A percentile compares a stretch with the other conserved stretches of the same genome.
phyloP scores from a whole-genome alignment of 202 grass and related monocot species.

The Zizania palustris region DNA sequence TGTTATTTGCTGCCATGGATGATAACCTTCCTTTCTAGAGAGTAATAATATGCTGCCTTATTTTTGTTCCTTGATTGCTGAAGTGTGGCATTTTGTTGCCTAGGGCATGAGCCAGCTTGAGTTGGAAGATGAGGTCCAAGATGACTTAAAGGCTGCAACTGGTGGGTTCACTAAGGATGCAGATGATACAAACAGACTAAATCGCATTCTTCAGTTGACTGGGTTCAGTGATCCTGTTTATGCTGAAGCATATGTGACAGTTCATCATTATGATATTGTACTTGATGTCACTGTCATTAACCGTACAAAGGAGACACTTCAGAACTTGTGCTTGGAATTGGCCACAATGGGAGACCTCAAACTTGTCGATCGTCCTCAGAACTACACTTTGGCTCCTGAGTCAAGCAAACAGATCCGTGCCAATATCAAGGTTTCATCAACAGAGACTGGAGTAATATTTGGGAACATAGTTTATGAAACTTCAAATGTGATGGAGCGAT shows the following conservation, averaged over 20 bases:
- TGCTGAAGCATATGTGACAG: constrained; percentile 79
- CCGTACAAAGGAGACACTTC: constrained; percentile 72
- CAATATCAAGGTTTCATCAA: constrained; percentile 80
- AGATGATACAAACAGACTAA: constrained; percentile 60
- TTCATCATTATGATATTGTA: constrained; percentile 78
- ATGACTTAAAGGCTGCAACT: constrained; percentile 78
- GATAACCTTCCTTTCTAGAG: constrained; percentile 2
- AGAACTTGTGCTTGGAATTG: constrained; percentile 78
- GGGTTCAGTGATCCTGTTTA: constrained; percentile 81
- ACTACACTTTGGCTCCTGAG: constrained; percentile 69
- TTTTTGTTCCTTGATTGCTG: constrained; percentile 14
- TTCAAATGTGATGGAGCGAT: constrained; percentile 72
- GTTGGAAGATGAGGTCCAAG: constrained; percentile 78
- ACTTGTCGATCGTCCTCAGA: constrained; percentile 73
- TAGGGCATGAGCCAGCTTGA: constrained; percentile 81
- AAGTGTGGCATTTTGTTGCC: constrained; percentile 38
- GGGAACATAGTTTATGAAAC: constrained; percentile 83
- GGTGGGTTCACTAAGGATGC: constrained; percentile 68
- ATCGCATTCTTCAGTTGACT: constrained; percentile 72
- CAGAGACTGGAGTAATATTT: constrained; percentile 78
- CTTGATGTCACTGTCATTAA: constrained; percentile 81
- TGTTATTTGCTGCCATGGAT: background rate
- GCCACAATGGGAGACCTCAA: constrained; percentile 81
- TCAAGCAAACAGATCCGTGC: constrained; percentile 70
- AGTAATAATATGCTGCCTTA: background rate